Percentiles rank a stretch among this genome's conserved stretches.
phyloP scores from a whole-genome alignment of 1,139 yeast species.

The Eremothecium cymbalariae region DNA sequence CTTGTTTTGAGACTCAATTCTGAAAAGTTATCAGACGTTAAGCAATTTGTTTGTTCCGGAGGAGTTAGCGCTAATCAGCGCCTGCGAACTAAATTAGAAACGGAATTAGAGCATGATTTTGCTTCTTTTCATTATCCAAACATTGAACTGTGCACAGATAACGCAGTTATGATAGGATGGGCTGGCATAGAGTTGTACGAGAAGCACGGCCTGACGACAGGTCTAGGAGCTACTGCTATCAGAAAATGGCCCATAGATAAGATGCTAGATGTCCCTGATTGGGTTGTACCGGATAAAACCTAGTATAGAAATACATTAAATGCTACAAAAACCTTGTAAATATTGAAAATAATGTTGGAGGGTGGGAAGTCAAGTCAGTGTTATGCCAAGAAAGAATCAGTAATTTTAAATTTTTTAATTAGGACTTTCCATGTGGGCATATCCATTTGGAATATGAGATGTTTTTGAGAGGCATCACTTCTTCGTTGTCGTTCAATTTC shows the following conservation, averaged over 20 bases:
- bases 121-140: slow-evolving; percentile 55
- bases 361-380: no score
- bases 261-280: slow-evolving; percentile 42
- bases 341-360: slow-evolving; percentile 24
- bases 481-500: slow-evolving; percentile 29
- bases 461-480: slow-evolving; percentile 36
- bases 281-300: slow-evolving; percentile 31
- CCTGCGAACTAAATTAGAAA: slow-evolving; percentile 45
- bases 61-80: slow-evolving; percentile 80
- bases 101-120: slow-evolving; percentile 31
- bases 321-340: background rate
- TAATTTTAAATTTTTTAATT: slow-evolving; percentile 44
- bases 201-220: slow-evolving; percentile 39
- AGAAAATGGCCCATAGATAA: slow-evolving; percentile 69
- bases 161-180: slow-evolving; percentile 96
- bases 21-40: slow-evolving; percentile 38
- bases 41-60: slow-evolving; percentile 74
- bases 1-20: slow-evolving; percentile 41
- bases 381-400: slow-evolving; percentile 45
- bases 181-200: slow-evolving; percentile 88
- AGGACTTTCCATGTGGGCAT: slow-evolving; percentile 54
- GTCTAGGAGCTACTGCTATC: slow-evolving; percentile 47
- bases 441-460: slow-evolving; percentile 66
- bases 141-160: slow-evolving; percentile 75
- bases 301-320: background rate